Evolutionary conservation across 176 grass and related monocot genomes (phyloP).

Genomic region (Bonia amplexicaulis): DNA sequence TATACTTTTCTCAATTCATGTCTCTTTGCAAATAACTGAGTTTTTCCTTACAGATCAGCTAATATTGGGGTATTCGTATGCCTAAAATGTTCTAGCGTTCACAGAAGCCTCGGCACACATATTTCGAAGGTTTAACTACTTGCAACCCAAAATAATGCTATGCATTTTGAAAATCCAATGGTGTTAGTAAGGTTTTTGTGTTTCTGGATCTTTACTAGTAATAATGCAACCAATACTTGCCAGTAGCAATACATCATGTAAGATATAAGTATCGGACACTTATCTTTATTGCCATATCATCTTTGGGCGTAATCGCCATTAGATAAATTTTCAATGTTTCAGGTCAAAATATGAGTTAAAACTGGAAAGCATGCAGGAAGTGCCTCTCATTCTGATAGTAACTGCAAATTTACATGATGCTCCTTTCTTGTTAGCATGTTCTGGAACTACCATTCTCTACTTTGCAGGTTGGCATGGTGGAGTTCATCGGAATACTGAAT

Average conservation of each 20-base stretch:
- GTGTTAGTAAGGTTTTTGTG: not conserved
- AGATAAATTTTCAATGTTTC: constrained; percentile 1
- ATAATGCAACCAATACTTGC: not conserved
- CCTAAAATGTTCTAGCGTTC: constrained; percentile 69
- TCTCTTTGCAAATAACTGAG: not conserved
- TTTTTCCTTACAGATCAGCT: constrained; percentile 45
- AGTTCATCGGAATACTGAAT: constrained; percentile 73
- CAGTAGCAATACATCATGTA: not conserved
- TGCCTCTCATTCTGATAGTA: constrained; percentile 31
- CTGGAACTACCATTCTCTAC: not conserved
- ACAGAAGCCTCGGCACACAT: constrained; percentile 75
- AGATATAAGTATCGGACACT: not conserved
- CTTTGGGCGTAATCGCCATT: not conserved
- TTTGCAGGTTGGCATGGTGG: constrained; percentile 44
- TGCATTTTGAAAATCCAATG: not conserved
- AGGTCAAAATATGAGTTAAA: constrained; percentile 84
- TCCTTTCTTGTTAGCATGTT: not conserved
- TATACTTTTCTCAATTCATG: not conserved
- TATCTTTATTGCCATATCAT: not conserved
- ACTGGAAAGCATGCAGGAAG: constrained; percentile 26
- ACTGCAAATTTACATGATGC: not conserved
- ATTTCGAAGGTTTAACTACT: constrained; percentile 59
- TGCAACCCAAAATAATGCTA: constrained; percentile 6
- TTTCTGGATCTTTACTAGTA: not conserved
- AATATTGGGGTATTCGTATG: constrained; percentile 77